A percentile compares a stretch with the other conserved stretches of the same genome.
Evolutionary conservation across 306 rosid genomes (phyloP).

Genomic region (Cucurbita ficifolia): DNA sequence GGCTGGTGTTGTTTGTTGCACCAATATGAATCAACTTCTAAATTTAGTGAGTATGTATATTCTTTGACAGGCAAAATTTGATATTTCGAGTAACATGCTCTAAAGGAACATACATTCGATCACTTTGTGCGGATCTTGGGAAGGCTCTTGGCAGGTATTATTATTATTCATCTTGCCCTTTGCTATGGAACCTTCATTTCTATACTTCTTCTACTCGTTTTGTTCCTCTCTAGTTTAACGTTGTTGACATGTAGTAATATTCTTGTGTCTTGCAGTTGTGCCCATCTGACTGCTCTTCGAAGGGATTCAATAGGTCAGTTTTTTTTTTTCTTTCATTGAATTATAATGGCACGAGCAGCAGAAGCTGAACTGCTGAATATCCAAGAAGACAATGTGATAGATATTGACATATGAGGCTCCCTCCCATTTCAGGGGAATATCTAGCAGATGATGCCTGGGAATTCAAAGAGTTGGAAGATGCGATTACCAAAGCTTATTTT

Average conservation of each 20-base stretch:
- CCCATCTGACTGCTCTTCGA: slow-evolving; percentile 87
- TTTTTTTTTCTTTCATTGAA: not conserved
- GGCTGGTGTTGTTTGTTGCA: not conserved
- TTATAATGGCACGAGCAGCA: not conserved
- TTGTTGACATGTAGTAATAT: not conserved
- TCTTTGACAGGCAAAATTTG: slow-evolving; percentile 61
- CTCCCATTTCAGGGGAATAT: slow-evolving; percentile 48
- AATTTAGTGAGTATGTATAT: not conserved
- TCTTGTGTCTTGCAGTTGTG: slow-evolving; percentile 44
- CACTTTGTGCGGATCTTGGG: slow-evolving; percentile 87
- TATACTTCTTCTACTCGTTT: not conserved
- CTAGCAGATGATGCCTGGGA: slow-evolving; percentile 92
- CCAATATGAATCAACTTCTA: not conserved
- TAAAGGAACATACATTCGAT: slow-evolving; percentile 87
- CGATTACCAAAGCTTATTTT: slow-evolving; percentile 55
- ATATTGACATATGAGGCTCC: not conserved
- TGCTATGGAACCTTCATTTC: not conserved
- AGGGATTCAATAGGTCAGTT: slow-evolving; percentile 84
- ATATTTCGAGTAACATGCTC: slow-evolving; percentile 81
- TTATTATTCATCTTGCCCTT: not conserved
- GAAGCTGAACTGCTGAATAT: not conserved
- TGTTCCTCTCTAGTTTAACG: not conserved
- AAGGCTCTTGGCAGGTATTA: slow-evolving; percentile 83
- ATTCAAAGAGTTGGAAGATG: slow-evolving; percentile 71
- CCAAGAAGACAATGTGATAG: not conserved